phyloP scores from a whole-genome alignment of 1,139 yeast genomes.

The Wickerhamiella pararugosa region DNA sequence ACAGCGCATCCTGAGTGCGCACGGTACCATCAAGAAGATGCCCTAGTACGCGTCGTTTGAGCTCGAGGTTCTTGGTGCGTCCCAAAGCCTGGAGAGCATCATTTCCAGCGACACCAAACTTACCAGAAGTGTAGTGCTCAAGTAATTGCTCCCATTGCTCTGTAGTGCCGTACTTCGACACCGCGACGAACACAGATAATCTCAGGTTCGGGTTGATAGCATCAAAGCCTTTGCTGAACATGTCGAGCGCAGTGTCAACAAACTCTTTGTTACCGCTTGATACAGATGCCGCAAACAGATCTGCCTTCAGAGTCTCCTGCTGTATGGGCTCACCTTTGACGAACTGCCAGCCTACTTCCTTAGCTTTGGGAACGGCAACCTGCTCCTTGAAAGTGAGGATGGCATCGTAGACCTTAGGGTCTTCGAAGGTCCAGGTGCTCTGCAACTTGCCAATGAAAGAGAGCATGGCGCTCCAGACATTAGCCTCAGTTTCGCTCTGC shows the following conservation, averaged over 20 bases:
- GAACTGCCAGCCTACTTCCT: conserved; percentile 58
- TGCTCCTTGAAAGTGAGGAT: conserved; percentile 44
- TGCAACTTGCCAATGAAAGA: conserved; percentile 31
- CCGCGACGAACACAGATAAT: conserved; percentile 49
- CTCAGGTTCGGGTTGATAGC: conserved; percentile 77
- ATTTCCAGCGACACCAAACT: conserved; percentile 59
- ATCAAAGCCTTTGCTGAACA: conserved; percentile 44
- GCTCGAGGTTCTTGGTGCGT: conserved; percentile 40
- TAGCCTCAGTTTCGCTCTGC: conserved; percentile 35
- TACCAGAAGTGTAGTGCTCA: conserved; percentile 47
- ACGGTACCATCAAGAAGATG: conserved; percentile 53
- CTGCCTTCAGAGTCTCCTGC: conserved; percentile 59
- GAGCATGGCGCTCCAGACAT: conserved; percentile 51
- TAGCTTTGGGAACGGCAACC: conserved; percentile 44
- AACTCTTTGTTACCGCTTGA: conserved; percentile 41
- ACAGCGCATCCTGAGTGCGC: conserved; percentile 60
- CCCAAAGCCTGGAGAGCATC: conserved; percentile 69
- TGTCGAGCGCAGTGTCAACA: conserved; percentile 36
- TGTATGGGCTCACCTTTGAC: conserved; percentile 48
- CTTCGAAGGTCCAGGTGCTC: conserved; percentile 47
- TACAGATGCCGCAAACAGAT: conserved; percentile 57
- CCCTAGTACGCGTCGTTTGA: conserved; percentile 46
- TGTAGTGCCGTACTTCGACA: conserved; percentile 52
- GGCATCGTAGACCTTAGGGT: conserved; percentile 38
- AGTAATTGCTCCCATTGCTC: conserved; percentile 48